A percentile compares a stretch with the other conserved stretches of the same genome.
Conservation (phyloP, 306 rosid species). For the Malus domestica region ASM211411v1 NC_041789.1:25255001-25255500, state of each 20-base stretch:
- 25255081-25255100: conserved; percentile 19
- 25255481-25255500: not conserved
- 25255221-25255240: conserved; percentile 6
- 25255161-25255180: conserved; percentile 31
- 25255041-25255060: not conserved
- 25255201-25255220: conserved; percentile 18
- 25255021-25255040: conserved; percentile 12
- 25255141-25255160: conserved; percentile 26
- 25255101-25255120: conserved; percentile 38
- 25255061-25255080: not conserved
- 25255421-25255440: not conserved
- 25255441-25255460: not conserved
- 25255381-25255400: not conserved
- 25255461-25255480: not conserved
- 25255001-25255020: conserved; percentile 8
- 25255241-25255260: not conserved
- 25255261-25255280: conserved; percentile 30
- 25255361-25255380: not conserved
- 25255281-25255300: conserved; percentile 11
- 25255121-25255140: conserved; percentile 44
- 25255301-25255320: conserved; percentile 8
- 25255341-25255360: not conserved
- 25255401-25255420: conserved; percentile 5
- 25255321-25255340: not conserved
- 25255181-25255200: conserved; percentile 19